Base-by-base conservation (phyloP, 495 filamentous ascomycete genomes). In the Lichina pygmaea region DNA sequence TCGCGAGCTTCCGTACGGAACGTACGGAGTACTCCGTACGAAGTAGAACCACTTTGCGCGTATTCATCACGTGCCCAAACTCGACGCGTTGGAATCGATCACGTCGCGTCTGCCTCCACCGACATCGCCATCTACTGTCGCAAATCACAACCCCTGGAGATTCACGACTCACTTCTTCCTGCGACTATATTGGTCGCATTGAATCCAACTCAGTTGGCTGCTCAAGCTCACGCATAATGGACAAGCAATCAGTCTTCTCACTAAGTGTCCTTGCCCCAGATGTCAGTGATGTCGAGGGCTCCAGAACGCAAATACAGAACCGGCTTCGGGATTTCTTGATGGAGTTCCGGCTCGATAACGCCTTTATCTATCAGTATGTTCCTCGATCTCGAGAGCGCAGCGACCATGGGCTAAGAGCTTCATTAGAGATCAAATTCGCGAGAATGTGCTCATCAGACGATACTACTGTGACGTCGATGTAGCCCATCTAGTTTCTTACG, bases 401-500 rank as follows among this genome's bases (percentile, higher is more conserved):
- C 30, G 33, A 38, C n/a, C 34, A 12, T 7, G 17, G 15, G 32
- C 13, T 47, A 43, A 41, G n/a, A n/a, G 6, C 38, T 5, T 11
- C 32, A 17, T 2, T 52, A 92, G 91, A 65, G 91, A 99, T 54
- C 89, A 93, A 64, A 70, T 99, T 47, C 75, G 85, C 49, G 86
- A 94, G 54, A 95, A 99, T 63, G 86, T 85, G 33, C 70, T 99
- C 0, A 72, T 93, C 10, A 92, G 92, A 57, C 81, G 86, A 54
- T 94, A 86, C 60, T 92, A 77, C 62, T 94, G 89, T 62, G 89
- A 99, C 59, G 77, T 99, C 51, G 86, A 99, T 59, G 82, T 99
- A 51, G 81, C 81, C 34, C 91, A 99, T 58, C 64, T 99, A 37
- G 93, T 93, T 58, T 89, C 80, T 44, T 95, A 85, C 63, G 91